phyloP scores from a whole-genome alignment of 331 rosid species.

The Acacia concinna region DNA sequence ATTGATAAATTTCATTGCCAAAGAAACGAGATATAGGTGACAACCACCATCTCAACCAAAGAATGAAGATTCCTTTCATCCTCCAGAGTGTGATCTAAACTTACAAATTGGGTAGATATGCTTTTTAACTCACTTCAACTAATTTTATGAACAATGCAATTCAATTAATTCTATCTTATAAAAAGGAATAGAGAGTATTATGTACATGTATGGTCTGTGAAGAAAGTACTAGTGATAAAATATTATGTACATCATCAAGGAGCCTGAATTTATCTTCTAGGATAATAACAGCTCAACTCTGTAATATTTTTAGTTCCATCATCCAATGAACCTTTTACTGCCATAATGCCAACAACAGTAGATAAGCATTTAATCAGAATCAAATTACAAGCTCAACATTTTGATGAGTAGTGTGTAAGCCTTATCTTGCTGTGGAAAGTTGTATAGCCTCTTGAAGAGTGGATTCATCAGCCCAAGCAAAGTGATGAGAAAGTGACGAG shows the following conservation, averaged over 20 bases:
- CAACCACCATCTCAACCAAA: too few relatives aligned
- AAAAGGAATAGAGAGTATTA: too few relatives aligned
- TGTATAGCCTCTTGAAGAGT: constrained; percentile 89
- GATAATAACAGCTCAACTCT: constrained; percentile 1
- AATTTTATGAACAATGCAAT: too few relatives aligned
- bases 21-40: too few relatives aligned
- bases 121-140: too few relatives aligned
- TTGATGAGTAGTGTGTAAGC: constrained; percentile 16
- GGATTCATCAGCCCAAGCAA: constrained; percentile 86
- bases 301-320: background rate
- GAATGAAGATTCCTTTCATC: too few relatives aligned
- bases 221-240: background rate
- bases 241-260: constrained; percentile 4
- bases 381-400: constrained; percentile 29
- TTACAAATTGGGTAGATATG: too few relatives aligned
- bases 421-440: constrained; percentile 75
- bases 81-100: too few relatives aligned
- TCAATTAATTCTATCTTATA: too few relatives aligned
- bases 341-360: constrained; percentile 4
- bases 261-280: constrained; percentile 6
- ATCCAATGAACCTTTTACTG: background rate
- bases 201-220: background rate
- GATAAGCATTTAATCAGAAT: constrained; percentile 26
- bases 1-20: too few relatives aligned
- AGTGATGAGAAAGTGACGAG: constrained; percentile 57